A percentile compares a stretch with the other conserved stretches of the same genome.
These are phyloP conservation scores for Aquilaria yunnanensis DNA, from an alignment of 345 rosid species.

Conservation along the genomic window DNA sequence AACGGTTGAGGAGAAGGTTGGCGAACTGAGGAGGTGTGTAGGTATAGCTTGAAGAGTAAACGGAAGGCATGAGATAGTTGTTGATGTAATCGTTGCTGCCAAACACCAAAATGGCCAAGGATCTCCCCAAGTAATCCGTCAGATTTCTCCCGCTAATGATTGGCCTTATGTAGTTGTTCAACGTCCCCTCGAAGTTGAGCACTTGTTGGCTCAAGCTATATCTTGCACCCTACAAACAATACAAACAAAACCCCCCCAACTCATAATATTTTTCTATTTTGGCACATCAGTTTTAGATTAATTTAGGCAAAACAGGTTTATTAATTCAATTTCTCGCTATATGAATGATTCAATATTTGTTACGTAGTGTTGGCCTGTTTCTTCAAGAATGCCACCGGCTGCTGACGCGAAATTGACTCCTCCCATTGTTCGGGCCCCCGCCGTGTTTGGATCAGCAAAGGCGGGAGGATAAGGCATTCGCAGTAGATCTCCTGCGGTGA, in stretches of 20 bases:
- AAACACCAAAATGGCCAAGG: slow-evolving; percentile 51
- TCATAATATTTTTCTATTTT: no score
- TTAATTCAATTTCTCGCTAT: neutral
- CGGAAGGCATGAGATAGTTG: slow-evolving; percentile 75
- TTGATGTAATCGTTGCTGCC: slow-evolving; percentile 96
- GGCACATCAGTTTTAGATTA: no score
- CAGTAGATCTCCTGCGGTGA: slow-evolving; percentile 45
- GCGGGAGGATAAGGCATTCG: slow-evolving; percentile 59
- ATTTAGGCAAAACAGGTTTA: no score
- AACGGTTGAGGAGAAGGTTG: slow-evolving; percentile 54
- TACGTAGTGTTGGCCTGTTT: slow-evolving; percentile 73
- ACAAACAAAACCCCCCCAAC: neutral
- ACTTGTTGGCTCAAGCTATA: slow-evolving; percentile 64
- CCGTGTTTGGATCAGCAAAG: slow-evolving; percentile 58
- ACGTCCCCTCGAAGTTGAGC: slow-evolving; percentile 49
- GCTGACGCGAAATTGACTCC: slow-evolving; percentile 92
- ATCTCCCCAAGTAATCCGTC: slow-evolving; percentile 38
- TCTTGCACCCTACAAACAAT: slow-evolving; percentile 42
- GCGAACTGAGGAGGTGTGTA: slow-evolving; percentile 56
- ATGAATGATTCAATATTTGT: neutral
- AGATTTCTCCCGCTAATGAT: slow-evolving; percentile 41
- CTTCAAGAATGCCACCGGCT: slow-evolving; percentile 88
- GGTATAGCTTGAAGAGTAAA: slow-evolving; percentile 48
- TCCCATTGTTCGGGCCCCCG: slow-evolving; percentile 45
- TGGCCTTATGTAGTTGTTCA: slow-evolving; percentile 41